Percentiles rank a stretch among this genome's conserved stretches.
These are phyloP conservation scores for Metschnikowia cerradonensis DNA, from an alignment of 805 yeast genomes.

Conservation along the genomic window DNA sequence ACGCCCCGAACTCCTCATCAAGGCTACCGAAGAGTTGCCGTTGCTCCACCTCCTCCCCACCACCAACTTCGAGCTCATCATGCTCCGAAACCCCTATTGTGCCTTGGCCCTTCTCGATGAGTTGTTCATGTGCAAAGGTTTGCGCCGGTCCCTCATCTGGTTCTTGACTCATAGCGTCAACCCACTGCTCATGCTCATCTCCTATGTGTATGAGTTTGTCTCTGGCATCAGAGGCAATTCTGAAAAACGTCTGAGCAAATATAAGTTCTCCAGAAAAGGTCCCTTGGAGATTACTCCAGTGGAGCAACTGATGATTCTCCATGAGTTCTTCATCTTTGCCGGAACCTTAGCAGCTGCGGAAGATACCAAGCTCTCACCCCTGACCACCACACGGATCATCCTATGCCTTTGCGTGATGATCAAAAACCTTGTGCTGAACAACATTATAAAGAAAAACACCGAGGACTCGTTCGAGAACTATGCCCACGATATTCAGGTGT, in stretches of 20 bases:
- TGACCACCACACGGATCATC: slow-evolving; percentile 33
- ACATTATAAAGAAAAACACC: slow-evolving; percentile 35
- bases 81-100: slow-evolving; percentile 48
- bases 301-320: slow-evolving; percentile 64
- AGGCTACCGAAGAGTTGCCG: slow-evolving; percentile 24
- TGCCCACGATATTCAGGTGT: slow-evolving; percentile 53
- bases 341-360: slow-evolving; percentile 30
- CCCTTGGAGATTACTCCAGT: slow-evolving; percentile 48
- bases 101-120: slow-evolving; percentile 62
- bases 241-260: slow-evolving; percentile 18
- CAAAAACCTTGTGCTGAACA: slow-evolving; percentile 44
- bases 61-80: slow-evolving; percentile 47
- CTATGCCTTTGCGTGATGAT: slow-evolving; percentile 62
- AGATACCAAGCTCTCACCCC: slow-evolving; percentile 12
- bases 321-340: slow-evolving; percentile 61
- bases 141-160: slow-evolving; percentile 63
- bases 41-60: slow-evolving; percentile 29
- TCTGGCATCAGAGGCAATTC: slow-evolving; percentile 53
- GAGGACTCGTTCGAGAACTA: slow-evolving; percentile 45
- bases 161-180: slow-evolving; percentile 56
- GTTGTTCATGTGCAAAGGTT: slow-evolving; percentile 64
- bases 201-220: slow-evolving; percentile 59
- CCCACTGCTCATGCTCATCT: slow-evolving; percentile 51
- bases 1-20: slow-evolving; percentile 21
- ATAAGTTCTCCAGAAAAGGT: slow-evolving; percentile 56